These are phyloP conservation scores for Penicillium thymicola DNA, from an alignment of 2,329 filamentous ascomycete species.

Conservation along the genomic window DNA sequence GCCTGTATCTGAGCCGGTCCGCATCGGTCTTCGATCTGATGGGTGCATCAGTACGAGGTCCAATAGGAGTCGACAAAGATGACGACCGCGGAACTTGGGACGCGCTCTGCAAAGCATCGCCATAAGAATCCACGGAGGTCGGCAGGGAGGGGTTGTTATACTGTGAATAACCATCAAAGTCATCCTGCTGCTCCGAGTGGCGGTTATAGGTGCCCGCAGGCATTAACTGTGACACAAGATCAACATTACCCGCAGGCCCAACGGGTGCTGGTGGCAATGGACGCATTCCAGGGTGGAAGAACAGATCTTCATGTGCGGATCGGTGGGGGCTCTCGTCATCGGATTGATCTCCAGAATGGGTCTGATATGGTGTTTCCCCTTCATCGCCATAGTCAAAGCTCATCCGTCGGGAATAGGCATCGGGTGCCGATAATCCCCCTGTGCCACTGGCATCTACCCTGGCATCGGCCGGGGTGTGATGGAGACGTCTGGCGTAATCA, in stretches of 20 bases:
- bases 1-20: conserved; percentile 57
- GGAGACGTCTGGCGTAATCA: conserved; percentile 57
- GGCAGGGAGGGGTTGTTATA: conserved; percentile 39
- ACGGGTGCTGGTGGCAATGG: conserved; percentile 64
- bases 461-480: conserved; percentile 56
- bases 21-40: conserved; percentile 92
- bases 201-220: conserved; percentile 59
- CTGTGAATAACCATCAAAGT: conserved; percentile 33
- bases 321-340: conserved; percentile 63
- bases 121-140: conserved; percentile 51
- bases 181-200: conserved; percentile 45
- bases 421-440: conserved; percentile 79
- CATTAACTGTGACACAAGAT: conserved; percentile 47
- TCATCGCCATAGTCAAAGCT: conserved; percentile 96
- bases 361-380: conserved; percentile 61
- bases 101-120: conserved; percentile 44
- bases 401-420: conserved; percentile 60
- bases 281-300: conserved; percentile 82
- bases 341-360: conserved; percentile 52
- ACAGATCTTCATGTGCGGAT: conserved; percentile 82
- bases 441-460: conserved; percentile 84
- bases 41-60: conserved; percentile 75
- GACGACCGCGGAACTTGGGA: conserved; percentile 66
- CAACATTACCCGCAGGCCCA: conserved; percentile 48
- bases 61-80: conserved; percentile 75